Percentiles rank a stretch among this genome's conserved stretches.
Conservation (phyloP, 768 basidiomycete genomes). For the Leucosporidium scottii region DNA sequence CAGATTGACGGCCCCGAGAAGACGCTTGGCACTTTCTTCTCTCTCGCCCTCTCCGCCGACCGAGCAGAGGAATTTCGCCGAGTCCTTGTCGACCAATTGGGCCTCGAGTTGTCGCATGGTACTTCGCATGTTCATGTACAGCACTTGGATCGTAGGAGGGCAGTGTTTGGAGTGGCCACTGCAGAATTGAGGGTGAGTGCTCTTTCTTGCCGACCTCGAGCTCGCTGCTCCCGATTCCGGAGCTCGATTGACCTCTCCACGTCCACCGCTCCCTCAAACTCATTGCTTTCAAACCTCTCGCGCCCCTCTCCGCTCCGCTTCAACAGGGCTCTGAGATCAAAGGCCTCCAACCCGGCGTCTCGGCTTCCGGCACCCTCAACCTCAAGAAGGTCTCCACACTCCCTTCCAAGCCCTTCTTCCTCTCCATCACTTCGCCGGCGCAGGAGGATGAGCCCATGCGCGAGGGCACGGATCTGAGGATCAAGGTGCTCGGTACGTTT, state of each 20-base stretch:
- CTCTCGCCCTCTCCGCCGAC: neutral
- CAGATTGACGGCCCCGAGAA: neutral
- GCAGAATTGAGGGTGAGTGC: neutral
- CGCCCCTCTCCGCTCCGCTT: too few species aligned
- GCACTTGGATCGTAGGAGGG: constrained; percentile 16
- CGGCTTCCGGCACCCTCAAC: constrained; percentile 10
- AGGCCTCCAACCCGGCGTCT: neutral
- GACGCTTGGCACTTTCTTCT: constrained; percentile 4
- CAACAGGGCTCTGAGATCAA: too few species aligned
- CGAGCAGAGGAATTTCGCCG: neutral
- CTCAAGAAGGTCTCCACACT: constrained; percentile 21
- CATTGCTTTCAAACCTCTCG: too few species aligned
- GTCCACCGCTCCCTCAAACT: neutral
- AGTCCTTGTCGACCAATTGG: constrained; percentile 1
- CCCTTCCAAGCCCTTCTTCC: constrained; percentile 19
- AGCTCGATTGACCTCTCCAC: too few species aligned
- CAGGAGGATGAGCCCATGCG: neutral
- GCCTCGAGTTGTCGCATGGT: neutral
- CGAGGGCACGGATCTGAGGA: constrained; percentile 14
- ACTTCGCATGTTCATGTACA: constrained; percentile 11
- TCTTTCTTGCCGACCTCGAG: too few species aligned
- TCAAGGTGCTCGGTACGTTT: constrained; percentile 23
- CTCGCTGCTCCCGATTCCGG: too few species aligned
- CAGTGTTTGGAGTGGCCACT: constrained; percentile 15
- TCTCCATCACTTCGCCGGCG: constrained; percentile 8